Evolutionary conservation across 2,329 filamentous ascomycete genomes (phyloP), one percentile per base, ranked within the genome.

Genomic region (Penicillium griseofulvum): DNA sequence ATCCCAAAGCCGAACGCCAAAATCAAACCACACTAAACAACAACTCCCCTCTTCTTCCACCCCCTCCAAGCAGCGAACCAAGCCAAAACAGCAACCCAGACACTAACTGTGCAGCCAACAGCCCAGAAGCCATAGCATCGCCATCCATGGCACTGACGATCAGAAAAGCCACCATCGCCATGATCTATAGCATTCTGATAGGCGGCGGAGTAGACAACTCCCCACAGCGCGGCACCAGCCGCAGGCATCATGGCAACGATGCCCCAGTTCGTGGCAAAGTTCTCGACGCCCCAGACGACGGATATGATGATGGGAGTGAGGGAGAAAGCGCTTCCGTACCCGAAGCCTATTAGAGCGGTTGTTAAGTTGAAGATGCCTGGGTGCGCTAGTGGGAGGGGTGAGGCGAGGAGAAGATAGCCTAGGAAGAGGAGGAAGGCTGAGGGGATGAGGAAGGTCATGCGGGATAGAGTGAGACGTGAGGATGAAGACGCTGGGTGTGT

Each of bases 211-310:
- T 97, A 99, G n/a, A 97, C 78, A 0, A 94, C 73, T 0, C 92
- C 91, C 91, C 93, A 99, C 31, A 96, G 81, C 0, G 91, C 91
- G 0, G 93, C 91, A 0, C 93, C 94, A 0, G 89, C 76, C 0
- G 94, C 94, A 3, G 94, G 94, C 54, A 93, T 87, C 80, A 95
- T 94, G 39, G 92, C 91, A 8, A 97, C 86, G 58, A 97, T 92
- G 10, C 94, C 94, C 86, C 93, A 99, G 67, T 99, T 97, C 0
- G 94, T 99, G 55, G 91, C 94, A 70, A 99, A 97, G 71, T 97
- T 99, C 78, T 97, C 92, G 0, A 96, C 91, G 26, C 94, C 94
- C 94, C 94, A 99, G 43, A 99, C 93, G 10, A 97, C 91, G n/a
- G 87, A 91, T 64, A 97, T 88, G 54, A 97, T 90, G 61, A 97